These are phyloP conservation scores for Suhomyces bribrorum DNA, from an alignment of 1,139 yeast genomes.

Conservation along the genomic window DNA sequence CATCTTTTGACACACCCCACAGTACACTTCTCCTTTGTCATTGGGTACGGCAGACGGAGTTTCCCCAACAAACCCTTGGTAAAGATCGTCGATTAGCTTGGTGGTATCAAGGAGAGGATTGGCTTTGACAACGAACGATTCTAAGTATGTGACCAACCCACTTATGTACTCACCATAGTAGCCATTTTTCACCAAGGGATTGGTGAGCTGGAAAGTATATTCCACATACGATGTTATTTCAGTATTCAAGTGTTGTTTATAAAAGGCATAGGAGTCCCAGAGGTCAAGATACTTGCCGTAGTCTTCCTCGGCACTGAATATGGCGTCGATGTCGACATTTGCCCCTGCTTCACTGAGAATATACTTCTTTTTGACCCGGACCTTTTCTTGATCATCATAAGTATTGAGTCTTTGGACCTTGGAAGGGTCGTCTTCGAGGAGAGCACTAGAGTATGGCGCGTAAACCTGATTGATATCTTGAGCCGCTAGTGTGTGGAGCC, in stretches of 20 bases:
- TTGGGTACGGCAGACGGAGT: slow-evolving; percentile 16
- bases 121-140: slow-evolving; percentile 44
- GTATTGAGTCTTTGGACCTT: slow-evolving; percentile 9
- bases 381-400: slow-evolving; percentile 20
- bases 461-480: slow-evolving; percentile 38
- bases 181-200: slow-evolving; percentile 24
- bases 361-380: slow-evolving; percentile 36
- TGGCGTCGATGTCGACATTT: slow-evolving; percentile 45
- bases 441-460: slow-evolving; percentile 38
- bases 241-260: slow-evolving; percentile 45
- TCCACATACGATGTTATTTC: slow-evolving; percentile 45
- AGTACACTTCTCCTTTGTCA: slow-evolving; percentile 48
- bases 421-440: slow-evolving; percentile 7
- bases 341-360: slow-evolving; percentile 52
- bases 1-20: slow-evolving; percentile 62
- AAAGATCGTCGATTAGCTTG: slow-evolving; percentile 31
- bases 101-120: slow-evolving; percentile 53
- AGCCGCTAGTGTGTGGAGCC: slow-evolving; percentile 17
- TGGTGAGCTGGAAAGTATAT: slow-evolving; percentile 43
- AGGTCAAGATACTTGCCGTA: slow-evolving; percentile 70
- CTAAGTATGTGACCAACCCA: slow-evolving; percentile 11
- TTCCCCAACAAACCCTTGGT: slow-evolving; percentile 9
- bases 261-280: slow-evolving; percentile 47
- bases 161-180: slow-evolving; percentile 46
- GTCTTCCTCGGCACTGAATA: slow-evolving; percentile 61